Percentiles rank a stretch among this genome's conserved stretches.
phyloP scores from a whole-genome alignment of 1,284 basidiomycete genomes.

The Bjerkandera adusta region DNA sequence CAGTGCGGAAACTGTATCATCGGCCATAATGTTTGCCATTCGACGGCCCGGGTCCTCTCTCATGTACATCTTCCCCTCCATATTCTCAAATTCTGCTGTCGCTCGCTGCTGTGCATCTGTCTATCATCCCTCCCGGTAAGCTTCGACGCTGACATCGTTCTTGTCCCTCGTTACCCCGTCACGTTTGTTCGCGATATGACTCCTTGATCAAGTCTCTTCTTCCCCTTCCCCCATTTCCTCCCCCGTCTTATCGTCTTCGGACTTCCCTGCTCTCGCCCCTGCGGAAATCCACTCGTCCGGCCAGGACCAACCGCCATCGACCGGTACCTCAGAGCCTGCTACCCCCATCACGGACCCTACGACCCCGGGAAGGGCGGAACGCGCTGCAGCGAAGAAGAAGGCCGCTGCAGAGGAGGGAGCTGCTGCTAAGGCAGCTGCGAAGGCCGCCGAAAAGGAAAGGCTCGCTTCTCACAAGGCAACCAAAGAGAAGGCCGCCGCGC shows the following conservation, averaged over 20 bases:
- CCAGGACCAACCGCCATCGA: constrained; percentile 28
- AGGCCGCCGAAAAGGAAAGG: constrained; percentile 48
- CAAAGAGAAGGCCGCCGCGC: constrained; percentile 40
- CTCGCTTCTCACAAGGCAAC: constrained; percentile 41
- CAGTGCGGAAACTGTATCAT: constrained; percentile 76
- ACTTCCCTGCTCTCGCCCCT: constrained; percentile 59
- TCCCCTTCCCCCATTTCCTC: constrained; percentile 45
- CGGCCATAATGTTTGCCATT: constrained; percentile 48
- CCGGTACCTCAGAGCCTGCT: constrained; percentile 14
- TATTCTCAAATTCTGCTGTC: constrained; percentile 26
- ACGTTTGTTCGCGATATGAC: constrained; percentile 10
- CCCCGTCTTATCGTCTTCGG: constrained; percentile 56
- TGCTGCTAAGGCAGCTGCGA: constrained; percentile 50
- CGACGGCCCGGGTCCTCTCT: constrained; percentile 33
- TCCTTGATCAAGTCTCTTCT: constrained; percentile 46
- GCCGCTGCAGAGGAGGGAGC: constrained; percentile 58
- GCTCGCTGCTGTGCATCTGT: constrained; percentile 20
- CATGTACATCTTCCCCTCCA: constrained; percentile 12
- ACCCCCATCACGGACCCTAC: constrained; percentile 32
- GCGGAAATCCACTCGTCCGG: constrained; percentile 29
- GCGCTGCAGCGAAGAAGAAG: constrained; percentile 65
- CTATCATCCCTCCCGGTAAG: constrained; percentile 30
- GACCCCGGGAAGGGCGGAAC: constrained; percentile 46
- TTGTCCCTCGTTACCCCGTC: constrained; percentile 14
- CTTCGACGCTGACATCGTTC: constrained; percentile 35